phyloP scores from a whole-genome alignment of 2,329 filamentous ascomycete species.

The Ophiostoma tasmaniense region DNA sequence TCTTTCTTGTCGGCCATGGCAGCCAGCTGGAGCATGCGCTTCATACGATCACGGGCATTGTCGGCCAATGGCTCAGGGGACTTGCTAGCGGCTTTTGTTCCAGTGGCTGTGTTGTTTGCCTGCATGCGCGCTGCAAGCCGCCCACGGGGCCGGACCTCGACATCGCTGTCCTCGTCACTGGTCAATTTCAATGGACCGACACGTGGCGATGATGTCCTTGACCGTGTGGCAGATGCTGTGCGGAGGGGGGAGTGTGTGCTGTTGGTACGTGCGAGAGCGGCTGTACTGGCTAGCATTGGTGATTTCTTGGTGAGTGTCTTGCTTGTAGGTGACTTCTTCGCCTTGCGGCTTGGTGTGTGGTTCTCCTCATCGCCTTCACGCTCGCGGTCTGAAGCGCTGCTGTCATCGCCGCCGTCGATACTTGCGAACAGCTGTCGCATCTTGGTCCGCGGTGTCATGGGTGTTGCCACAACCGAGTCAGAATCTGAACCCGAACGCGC shows the following conservation, averaged over 20 bases:
- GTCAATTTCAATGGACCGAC: conserved; percentile 3
- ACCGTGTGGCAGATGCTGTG: background rate
- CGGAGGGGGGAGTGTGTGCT: conserved; percentile 17
- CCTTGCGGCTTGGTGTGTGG: conserved; percentile 5
- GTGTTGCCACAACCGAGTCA: conserved; percentile 36
- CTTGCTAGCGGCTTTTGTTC: background rate
- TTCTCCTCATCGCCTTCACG: conserved; percentile 12
- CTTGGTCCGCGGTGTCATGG: conserved; percentile 47
- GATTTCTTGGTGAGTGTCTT: conserved; percentile 4
- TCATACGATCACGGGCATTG: conserved; percentile 35
- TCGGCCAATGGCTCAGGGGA: conserved; percentile 23
- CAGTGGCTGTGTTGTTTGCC: conserved; percentile 21
- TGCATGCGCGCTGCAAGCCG: conserved; percentile 58
- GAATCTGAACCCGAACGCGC: conserved; percentile 37
- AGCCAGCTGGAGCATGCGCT: conserved; percentile 33
- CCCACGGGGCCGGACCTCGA: conserved; percentile 49
- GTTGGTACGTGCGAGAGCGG: background rate
- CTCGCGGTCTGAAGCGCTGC: conserved; percentile 13
- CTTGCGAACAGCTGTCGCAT: conserved; percentile 38
- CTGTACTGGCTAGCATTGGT: background rate
- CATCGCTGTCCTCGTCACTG: conserved; percentile 36
- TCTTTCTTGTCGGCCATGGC: conserved; percentile 23
- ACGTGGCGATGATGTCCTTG: conserved; percentile 1
- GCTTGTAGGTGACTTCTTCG: conserved; percentile 5
- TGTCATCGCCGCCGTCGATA: conserved; percentile 12